phyloP scores from a whole-genome alignment of 2,329 filamentous ascomycete genomes.

The Domatiomyces globalis region DNA sequence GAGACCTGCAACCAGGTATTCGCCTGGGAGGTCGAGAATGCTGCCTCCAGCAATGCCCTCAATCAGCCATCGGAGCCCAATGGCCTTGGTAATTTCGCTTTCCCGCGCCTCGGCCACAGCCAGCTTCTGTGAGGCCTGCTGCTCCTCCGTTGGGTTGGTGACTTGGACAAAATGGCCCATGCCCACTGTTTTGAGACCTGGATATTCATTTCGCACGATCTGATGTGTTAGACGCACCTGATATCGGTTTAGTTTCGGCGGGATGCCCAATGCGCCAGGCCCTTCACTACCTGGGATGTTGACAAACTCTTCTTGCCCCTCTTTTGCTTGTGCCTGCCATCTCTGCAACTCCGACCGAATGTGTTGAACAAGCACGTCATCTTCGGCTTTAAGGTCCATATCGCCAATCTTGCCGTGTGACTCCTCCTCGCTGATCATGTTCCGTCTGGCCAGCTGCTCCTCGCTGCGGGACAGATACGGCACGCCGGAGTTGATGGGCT shows the following conservation, averaged over 20 bases:
- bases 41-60: conserved; percentile 33
- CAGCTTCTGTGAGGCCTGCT: conserved; percentile 21
- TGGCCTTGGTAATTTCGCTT: conserved; percentile 23
- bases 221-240: conserved; percentile 54
- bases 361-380: conserved; percentile 35
- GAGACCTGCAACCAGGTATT: conserved; percentile 22
- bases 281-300: conserved; percentile 29
- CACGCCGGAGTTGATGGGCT: conserved; percentile 43
- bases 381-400: conserved; percentile 40
- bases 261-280: conserved; percentile 14
- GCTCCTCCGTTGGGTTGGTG: conserved; percentile 23
- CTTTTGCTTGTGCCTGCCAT: conserved; percentile 30
- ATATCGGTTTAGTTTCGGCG: conserved; percentile 37
- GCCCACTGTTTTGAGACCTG: conserved; percentile 26
- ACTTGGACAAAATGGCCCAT: conserved; percentile 29
- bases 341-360: conserved; percentile 25
- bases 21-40: conserved; percentile 23
- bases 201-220: conserved; percentile 48
- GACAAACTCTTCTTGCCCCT: conserved; percentile 26
- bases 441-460: conserved; percentile 34
- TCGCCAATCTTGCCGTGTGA: conserved; percentile 22
- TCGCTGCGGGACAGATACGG: conserved; percentile 50
- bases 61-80: conserved; percentile 34
- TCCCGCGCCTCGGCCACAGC: conserved; percentile 18
- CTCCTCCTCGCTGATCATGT: conserved; percentile 29